These are phyloP conservation scores for Mycena chlorophos DNA, from an alignment of 768 basidiomycete species.

Conservation along the genomic window DNA sequence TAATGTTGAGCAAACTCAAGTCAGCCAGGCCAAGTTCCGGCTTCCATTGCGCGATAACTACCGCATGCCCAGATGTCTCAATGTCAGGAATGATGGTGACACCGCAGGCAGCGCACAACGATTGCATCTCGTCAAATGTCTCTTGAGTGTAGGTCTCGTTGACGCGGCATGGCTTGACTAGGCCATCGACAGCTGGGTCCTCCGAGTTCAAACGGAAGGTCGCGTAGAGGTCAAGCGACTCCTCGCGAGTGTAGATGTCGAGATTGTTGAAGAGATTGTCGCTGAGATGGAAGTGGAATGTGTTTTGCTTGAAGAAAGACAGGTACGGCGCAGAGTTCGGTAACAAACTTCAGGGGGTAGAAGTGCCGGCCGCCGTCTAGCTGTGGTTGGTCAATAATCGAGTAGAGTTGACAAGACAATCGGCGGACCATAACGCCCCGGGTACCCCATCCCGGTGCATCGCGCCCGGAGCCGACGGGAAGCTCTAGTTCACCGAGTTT, in stretches of 20 bases:
- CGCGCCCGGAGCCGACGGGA: slow-evolving; percentile 15
- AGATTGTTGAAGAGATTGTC: slow-evolving; percentile 22
- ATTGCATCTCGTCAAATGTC: slow-evolving; percentile 16
- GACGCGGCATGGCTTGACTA: slow-evolving; percentile 16
- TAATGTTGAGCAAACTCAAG: slow-evolving; percentile 23
- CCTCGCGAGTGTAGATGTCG: slow-evolving; percentile 15
- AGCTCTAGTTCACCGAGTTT: slow-evolving; percentile 10
- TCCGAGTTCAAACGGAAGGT: slow-evolving; percentile 22
- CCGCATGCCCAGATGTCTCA: slow-evolving; percentile 17
- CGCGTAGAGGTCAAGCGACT: slow-evolving; percentile 20
- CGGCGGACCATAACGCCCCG: slow-evolving; percentile 20
- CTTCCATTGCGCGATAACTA: slow-evolving; percentile 21
- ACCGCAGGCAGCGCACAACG: slow-evolving; percentile 16
- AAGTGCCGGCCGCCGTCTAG: slow-evolving; percentile 19
- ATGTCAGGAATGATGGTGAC: slow-evolving; percentile 21
- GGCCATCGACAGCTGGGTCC: slow-evolving; percentile 17
- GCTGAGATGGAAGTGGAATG: slow-evolving; percentile 25
- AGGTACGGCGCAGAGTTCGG: slow-evolving; percentile 21
- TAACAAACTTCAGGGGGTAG: slow-evolving; percentile 17
- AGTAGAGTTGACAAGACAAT: neutral
- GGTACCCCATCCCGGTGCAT: slow-evolving; percentile 22
- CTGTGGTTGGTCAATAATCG: slow-evolving; percentile 1
- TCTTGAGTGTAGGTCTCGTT: slow-evolving; percentile 22
- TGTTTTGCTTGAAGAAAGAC: slow-evolving; percentile 24
- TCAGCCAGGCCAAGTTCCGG: slow-evolving; percentile 19